Conservation (phyloP, 2,329 filamentous ascomycete genomes). For the Aspergillus sp. region DNA sequence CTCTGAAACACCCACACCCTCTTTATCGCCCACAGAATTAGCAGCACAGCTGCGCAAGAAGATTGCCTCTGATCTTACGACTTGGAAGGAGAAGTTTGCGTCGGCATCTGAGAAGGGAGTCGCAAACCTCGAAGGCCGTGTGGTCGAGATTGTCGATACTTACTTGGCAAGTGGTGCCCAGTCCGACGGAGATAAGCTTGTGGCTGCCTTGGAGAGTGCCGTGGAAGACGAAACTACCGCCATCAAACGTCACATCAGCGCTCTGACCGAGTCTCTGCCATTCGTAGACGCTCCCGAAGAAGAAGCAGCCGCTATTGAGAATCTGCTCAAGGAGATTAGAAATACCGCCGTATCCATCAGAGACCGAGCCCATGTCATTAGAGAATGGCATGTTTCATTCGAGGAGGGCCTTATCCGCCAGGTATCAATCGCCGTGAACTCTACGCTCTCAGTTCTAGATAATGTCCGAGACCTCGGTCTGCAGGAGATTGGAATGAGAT, state of each 20-base stretch:
- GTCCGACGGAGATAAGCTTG: constrained; percentile 47
- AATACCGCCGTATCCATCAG: constrained; percentile 71
- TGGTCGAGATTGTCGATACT: constrained; percentile 69
- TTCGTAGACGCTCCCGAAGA: constrained; percentile 56
- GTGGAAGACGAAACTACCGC: constrained; percentile 62
- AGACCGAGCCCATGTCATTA: constrained; percentile 72
- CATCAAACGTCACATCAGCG: constrained; percentile 67
- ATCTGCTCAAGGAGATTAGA: constrained; percentile 59
- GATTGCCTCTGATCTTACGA: constrained; percentile 74
- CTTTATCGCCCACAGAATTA: constrained; percentile 47
- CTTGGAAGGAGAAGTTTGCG: constrained; percentile 87
- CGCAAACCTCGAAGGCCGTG: constrained; percentile 63
- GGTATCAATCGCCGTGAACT: constrained; percentile 71
- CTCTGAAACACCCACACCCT: constrained; percentile 26
- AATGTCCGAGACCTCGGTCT: constrained; percentile 79
- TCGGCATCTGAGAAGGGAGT: constrained; percentile 80
- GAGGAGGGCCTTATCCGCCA: constrained; percentile 67
- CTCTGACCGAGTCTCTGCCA: constrained; percentile 55
- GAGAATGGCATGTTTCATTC: constrained; percentile 73
- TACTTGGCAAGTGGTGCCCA: constrained; percentile 66
- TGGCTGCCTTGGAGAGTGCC: constrained; percentile 67
- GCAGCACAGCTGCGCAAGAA: constrained; percentile 54
- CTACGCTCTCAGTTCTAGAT: constrained; percentile 79
- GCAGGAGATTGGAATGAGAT: constrained; percentile 87
- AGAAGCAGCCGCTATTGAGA: constrained; percentile 52